Evolutionary conservation across 2,329 filamentous ascomycete genomes (phyloP).

Genomic region (Cytospora piceae): DNA sequence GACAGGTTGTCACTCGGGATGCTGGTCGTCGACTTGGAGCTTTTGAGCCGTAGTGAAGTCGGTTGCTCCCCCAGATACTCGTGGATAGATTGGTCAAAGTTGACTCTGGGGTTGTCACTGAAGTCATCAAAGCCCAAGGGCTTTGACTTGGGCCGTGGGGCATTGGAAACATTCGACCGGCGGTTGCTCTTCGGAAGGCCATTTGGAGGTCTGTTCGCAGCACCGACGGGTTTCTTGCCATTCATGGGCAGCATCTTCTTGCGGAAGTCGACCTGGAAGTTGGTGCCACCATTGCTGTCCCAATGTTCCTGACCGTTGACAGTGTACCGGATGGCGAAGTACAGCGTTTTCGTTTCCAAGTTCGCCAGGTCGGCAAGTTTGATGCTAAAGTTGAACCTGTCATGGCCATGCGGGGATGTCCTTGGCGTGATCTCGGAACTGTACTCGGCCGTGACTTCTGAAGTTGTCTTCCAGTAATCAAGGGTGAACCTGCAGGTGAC

Average conservation of each 20-base stretch:
- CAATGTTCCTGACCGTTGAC: slow-evolving; percentile 86
- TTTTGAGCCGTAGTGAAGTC: slow-evolving; percentile 69
- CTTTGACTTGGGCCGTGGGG: slow-evolving; percentile 58
- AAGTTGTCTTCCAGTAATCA: slow-evolving; percentile 98
- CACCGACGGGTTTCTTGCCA: slow-evolving; percentile 58
- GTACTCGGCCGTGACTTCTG: slow-evolving; percentile 89
- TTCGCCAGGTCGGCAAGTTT: slow-evolving; percentile 90
- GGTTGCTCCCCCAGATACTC: slow-evolving; percentile 67
- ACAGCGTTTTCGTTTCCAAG: slow-evolving; percentile 88
- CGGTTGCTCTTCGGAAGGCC: slow-evolving; percentile 71
- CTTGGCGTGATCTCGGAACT: slow-evolving; percentile 74
- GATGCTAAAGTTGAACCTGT: slow-evolving; percentile 93
- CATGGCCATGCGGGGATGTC: slow-evolving; percentile 67
- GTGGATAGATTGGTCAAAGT: slow-evolving; percentile 63
- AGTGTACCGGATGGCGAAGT: slow-evolving; percentile 86
- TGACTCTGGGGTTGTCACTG: slow-evolving; percentile 60
- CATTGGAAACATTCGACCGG: slow-evolving; percentile 45
- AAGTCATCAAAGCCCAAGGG: slow-evolving; percentile 72
- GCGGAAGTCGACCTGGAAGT: slow-evolving; percentile 93
- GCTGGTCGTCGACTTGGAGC: slow-evolving; percentile 64
- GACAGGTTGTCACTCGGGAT: slow-evolving; percentile 66
- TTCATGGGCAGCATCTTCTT: slow-evolving; percentile 72
- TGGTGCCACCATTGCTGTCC: slow-evolving; percentile 88
- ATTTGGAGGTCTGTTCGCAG: slow-evolving; percentile 53
- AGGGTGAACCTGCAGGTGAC: slow-evolving; percentile 94